phyloP scores from a whole-genome alignment of 2,329 filamentous ascomycete species.

The Parafenestella ontariensis region DNA sequence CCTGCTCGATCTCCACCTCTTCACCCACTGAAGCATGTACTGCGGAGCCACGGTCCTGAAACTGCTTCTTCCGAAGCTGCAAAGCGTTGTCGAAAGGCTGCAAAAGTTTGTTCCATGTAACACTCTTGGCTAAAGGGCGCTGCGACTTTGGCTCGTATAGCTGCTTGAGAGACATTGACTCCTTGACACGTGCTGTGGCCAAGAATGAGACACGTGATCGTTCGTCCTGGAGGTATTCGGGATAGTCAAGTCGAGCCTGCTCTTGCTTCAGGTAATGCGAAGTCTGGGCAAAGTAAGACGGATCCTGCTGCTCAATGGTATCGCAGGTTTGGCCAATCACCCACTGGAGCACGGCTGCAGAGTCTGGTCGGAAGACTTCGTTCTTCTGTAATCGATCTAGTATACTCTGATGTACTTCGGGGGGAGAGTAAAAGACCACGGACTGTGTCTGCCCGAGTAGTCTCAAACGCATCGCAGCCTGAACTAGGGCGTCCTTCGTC shows the following conservation, averaged over 20 bases:
- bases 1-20: conserved; percentile 64
- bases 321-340: conserved; percentile 69
- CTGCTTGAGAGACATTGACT: conserved; percentile 64
- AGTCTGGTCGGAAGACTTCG: conserved; percentile 46
- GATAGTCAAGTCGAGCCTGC: conserved; percentile 56
- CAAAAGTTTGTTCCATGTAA: conserved; percentile 34
- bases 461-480: conserved; percentile 72
- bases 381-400: conserved; percentile 37
- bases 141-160: conserved; percentile 59
- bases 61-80: conserved; percentile 39
- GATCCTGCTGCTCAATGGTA: conserved; percentile 65
- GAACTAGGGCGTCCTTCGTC: conserved; percentile 67
- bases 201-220: conserved; percentile 51
- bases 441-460: conserved; percentile 65
- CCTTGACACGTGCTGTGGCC: conserved; percentile 56
- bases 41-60: conserved; percentile 55
- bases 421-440: conserved; percentile 61
- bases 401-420: conserved; percentile 69
- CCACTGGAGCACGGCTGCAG: conserved; percentile 65
- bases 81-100: conserved; percentile 46
- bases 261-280: conserved; percentile 65
- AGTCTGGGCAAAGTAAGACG: conserved; percentile 67
- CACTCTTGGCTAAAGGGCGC: conserved; percentile 7
- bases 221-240: conserved; percentile 49
- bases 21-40: conserved; percentile 61